These are phyloP conservation scores for Corymbia citriodora DNA, from an alignment of 441 rosid species.

Conservation along the genomic window DNA sequence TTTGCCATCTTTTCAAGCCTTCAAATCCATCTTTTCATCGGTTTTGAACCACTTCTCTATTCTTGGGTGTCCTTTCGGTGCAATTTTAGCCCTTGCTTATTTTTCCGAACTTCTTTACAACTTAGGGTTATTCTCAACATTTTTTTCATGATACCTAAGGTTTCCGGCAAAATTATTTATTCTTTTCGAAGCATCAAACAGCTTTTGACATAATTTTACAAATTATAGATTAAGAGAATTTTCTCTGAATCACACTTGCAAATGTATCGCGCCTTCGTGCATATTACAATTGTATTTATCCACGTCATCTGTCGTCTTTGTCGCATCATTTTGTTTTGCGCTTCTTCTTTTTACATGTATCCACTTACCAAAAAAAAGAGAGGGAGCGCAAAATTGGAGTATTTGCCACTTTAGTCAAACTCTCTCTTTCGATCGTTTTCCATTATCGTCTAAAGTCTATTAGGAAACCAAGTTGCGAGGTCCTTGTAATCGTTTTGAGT, in stretches of 20 bases:
- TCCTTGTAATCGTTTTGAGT: not conserved
- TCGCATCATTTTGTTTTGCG: not conserved
- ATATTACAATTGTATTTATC: not conserved
- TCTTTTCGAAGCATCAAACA: not conserved
- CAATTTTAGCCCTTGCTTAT: not conserved
- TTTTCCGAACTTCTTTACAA: not conserved
- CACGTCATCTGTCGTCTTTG: not conserved
- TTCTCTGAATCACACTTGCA: no score
- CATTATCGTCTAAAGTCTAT: not conserved
- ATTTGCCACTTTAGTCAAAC: not conserved
- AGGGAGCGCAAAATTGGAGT: not conserved
- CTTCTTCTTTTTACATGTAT: not conserved
- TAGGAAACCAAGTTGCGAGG: not conserved
- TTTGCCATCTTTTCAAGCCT: not conserved
- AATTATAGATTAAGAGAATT: rapidly evolving
- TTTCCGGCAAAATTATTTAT: not conserved
- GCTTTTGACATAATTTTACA: no score
- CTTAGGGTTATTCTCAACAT: no score
- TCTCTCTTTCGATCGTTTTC: not conserved
- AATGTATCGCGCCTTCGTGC: not conserved
- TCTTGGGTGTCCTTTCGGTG: not conserved
- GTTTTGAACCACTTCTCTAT: not conserved
- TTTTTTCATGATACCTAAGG: not conserved
- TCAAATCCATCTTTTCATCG: not conserved
- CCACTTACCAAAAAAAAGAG: not conserved